A percentile compares a stretch with the other conserved stretches of the same genome.
Conservation (phyloP, 805 yeast species). For the Barnettozyma sucrosica region DNA sequence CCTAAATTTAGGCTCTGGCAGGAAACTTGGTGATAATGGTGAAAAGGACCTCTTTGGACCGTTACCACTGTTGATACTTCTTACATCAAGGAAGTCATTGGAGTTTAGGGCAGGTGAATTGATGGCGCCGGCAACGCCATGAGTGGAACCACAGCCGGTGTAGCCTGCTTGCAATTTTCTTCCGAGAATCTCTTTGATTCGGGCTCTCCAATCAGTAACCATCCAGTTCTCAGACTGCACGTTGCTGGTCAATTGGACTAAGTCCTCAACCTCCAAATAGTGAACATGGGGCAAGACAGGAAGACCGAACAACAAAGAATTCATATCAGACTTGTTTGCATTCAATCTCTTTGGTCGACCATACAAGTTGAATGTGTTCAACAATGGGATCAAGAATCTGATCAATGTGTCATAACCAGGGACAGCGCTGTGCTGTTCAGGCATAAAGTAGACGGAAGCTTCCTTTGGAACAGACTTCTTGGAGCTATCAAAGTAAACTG, state of each 20-base stretch:
- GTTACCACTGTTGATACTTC: slow-evolving; percentile 8
- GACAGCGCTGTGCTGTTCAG: slow-evolving; percentile 77
- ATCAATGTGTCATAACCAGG: slow-evolving; percentile 81
- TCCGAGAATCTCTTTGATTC: slow-evolving; percentile 50
- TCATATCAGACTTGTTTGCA: slow-evolving; percentile 60
- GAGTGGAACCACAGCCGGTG: slow-evolving; percentile 69
- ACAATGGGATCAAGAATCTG: slow-evolving; percentile 66
- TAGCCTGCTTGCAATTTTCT: slow-evolving; percentile 55
- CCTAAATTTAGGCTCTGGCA: slow-evolving; percentile 30
- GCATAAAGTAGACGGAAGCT: slow-evolving; percentile 73
- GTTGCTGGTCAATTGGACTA: slow-evolving; percentile 36
- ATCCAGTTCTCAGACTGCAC: slow-evolving; percentile 44
- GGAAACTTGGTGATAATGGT: slow-evolving; percentile 33
- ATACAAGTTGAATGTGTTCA: slow-evolving; percentile 72
- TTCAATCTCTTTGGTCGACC: slow-evolving; percentile 73
- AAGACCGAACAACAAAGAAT: slow-evolving; percentile 69
- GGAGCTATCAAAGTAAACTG: slow-evolving; percentile 51
- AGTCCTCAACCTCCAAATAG: slow-evolving; percentile 61
- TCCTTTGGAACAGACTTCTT: slow-evolving; percentile 45
- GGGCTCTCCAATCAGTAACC: slow-evolving; percentile 51
- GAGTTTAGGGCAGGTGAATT: slow-evolving; percentile 41
- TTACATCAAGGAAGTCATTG: slow-evolving; percentile 26
- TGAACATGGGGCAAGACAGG: slow-evolving; percentile 77
- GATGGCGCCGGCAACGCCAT: slow-evolving; percentile 57
- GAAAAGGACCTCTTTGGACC: slow-evolving; percentile 23